Conservation (phyloP, 805 yeast genomes). For the Pichia phayaonensis region DNA sequence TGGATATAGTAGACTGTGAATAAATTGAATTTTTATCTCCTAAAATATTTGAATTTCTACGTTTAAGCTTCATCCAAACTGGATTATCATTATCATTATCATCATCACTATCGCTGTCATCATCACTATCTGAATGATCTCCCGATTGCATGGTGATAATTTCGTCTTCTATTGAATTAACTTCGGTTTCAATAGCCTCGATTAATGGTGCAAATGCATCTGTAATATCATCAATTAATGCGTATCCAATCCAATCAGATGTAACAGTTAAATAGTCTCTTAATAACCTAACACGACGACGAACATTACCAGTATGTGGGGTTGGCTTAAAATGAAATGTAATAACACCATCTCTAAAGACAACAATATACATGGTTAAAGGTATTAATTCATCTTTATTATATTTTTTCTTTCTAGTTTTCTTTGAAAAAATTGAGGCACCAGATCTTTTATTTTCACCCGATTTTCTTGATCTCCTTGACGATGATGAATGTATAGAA, state of each 20-base stretch:
- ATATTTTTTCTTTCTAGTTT: conserved; percentile 10
- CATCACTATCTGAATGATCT: conserved; percentile 37
- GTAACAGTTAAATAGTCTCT: conserved; percentile 84
- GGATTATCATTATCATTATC: conserved; percentile 31
- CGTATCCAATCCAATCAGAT: conserved; percentile 96
- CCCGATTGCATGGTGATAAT: conserved; percentile 82
- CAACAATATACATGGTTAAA: conserved; percentile 85
- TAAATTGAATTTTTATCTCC: conserved; percentile 19
- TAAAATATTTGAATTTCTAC: conserved; percentile 22
- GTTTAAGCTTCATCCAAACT: conserved; percentile 24
- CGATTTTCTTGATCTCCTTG: conserved; percentile 7
- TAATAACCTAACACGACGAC: conserved; percentile 83
- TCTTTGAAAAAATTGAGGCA: conserved; percentile 18
- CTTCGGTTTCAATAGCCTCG: conserved; percentile 89
- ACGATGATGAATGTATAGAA: conserved; percentile 1
- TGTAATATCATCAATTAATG: conserved; percentile 91
- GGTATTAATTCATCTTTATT: conserved; percentile 65
- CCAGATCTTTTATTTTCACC: conserved; percentile 1
- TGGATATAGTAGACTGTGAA: conserved; percentile 12
- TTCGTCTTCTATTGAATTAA: conserved; percentile 88
- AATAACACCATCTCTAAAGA: conserved; percentile 82
- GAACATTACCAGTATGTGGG: conserved; percentile 92
- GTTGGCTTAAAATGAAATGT: conserved; percentile 94
- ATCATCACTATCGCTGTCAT: conserved; percentile 36
- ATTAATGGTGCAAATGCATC: conserved; percentile 98